Conservation (phyloP, 192 early-diverging fungal species). For the Mortierella alpina region DNA sequence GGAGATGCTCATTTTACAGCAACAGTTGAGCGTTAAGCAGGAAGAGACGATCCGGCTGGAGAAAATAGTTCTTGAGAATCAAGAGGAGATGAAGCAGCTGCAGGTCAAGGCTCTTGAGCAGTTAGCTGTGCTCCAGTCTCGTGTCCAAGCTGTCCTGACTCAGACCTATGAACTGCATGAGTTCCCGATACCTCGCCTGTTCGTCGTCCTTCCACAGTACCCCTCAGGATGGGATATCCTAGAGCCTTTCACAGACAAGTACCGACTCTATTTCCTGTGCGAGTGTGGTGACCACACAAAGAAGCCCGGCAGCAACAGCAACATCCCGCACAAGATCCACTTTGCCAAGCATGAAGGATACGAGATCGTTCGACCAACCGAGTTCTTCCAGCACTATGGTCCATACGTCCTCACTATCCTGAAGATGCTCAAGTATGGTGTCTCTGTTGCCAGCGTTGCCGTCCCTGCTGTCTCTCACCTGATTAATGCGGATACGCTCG, state of each 20-base stretch:
- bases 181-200: constrained; percentile 13
- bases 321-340: constrained; percentile 9
- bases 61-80: no score
- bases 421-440: background rate
- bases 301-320: background rate
- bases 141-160: constrained; percentile 5
- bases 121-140: no score
- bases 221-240: background rate
- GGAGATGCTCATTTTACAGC: no score
- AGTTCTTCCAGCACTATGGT: constrained; percentile 2
- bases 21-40: no score
- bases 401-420: background rate
- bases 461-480: no score
- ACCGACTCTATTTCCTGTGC: no score
- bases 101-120: no score
- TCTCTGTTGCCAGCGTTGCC: no score
- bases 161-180: constrained; percentile 22
- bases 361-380: background rate
- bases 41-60: no score
- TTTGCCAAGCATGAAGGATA: constrained; percentile 12
- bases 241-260: background rate
- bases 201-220: background rate
- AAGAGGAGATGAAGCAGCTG: no score
- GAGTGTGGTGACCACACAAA: constrained; percentile 2
- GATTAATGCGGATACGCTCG: no score